Evolutionary conservation across 306 rosid species (phyloP).

Genomic region (Vigna radiata): DNA sequence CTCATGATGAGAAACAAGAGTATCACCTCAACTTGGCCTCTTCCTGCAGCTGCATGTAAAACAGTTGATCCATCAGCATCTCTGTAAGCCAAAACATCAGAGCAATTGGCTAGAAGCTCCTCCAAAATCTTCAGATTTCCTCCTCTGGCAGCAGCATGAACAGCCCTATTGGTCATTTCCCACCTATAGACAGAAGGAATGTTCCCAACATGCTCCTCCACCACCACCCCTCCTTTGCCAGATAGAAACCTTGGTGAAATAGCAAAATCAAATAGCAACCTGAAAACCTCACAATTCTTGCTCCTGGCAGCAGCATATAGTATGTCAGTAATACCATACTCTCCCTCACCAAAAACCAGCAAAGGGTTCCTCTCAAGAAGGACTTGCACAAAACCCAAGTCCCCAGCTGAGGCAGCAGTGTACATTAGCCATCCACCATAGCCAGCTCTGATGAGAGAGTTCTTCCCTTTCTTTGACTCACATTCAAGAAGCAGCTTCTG

Average conservation of each 20-base stretch:
- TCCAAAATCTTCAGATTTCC: conserved; percentile 75
- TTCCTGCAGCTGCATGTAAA: conserved; percentile 93
- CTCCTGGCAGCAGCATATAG: conserved; percentile 55
- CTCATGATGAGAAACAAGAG: conserved; percentile 22
- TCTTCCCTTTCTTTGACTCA: conserved; percentile 68
- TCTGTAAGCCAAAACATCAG: conserved; percentile 79
- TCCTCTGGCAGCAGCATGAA: conserved; percentile 97
- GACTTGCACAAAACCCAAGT: conserved; percentile 58
- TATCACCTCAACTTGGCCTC: conserved; percentile 89
- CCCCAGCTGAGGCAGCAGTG: conserved; percentile 98
- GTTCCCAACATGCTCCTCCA: conserved; percentile 72
- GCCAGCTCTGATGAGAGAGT: conserved; percentile 79
- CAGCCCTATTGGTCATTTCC: conserved; percentile 90
- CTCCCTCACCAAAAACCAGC: conserved; percentile 55
- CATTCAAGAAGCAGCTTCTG: conserved; percentile 71
- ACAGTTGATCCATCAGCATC: conserved; percentile 84
- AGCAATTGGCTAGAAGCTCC: conserved; percentile 74
- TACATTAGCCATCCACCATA: conserved; percentile 98
- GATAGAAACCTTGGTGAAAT: conserved; percentile 72
- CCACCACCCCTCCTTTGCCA: conserved; percentile 57
- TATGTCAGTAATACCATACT: conserved; percentile 53
- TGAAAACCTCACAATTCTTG: conserved; percentile 51
- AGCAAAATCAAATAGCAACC: conserved; percentile 64
- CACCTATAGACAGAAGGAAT: conserved; percentile 75
- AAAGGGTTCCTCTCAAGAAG: conserved; percentile 54